phyloP scores from a whole-genome alignment of 495 filamentous ascomycete species.

The Aspergillus bridgeri region DNA sequence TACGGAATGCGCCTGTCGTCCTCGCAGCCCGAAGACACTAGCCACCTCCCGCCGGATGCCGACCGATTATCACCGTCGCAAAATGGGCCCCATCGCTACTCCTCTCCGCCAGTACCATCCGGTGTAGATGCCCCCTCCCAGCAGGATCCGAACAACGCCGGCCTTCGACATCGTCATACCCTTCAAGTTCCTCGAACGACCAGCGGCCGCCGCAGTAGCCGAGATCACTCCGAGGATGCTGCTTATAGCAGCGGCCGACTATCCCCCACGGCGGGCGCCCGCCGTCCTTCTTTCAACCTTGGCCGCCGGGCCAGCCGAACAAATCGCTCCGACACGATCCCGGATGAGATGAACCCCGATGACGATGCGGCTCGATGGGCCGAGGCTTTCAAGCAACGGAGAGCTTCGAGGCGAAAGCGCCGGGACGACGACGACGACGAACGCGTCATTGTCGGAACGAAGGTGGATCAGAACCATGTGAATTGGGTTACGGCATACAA shows the following conservation, averaged over 20 bases:
- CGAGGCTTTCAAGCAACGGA: slow-evolving; percentile 84
- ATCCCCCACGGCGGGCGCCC: slow-evolving; percentile 68
- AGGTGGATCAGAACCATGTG: slow-evolving; percentile 94
- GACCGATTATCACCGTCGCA: slow-evolving; percentile 37
- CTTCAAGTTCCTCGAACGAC: slow-evolving; percentile 71
- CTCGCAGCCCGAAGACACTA: slow-evolving; percentile 32
- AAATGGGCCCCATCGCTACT: slow-evolving; percentile 62
- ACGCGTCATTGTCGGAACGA: slow-evolving; percentile 90
- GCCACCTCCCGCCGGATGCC: slow-evolving; percentile 38
- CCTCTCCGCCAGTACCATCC: slow-evolving; percentile 66
- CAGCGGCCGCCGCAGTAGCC: slow-evolving; percentile 50
- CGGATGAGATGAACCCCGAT: slow-evolving; percentile 81
- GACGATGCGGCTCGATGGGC: slow-evolving; percentile 91
- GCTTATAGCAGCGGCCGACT: slow-evolving; percentile 72
- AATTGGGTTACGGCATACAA: slow-evolving; percentile 99
- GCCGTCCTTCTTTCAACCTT: slow-evolving; percentile 78
- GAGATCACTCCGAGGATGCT: slow-evolving; percentile 59
- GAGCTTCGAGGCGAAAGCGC: slow-evolving; percentile 74
- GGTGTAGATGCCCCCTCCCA: slow-evolving; percentile 36
- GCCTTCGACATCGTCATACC: slow-evolving; percentile 79
- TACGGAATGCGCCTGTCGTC: slow-evolving; percentile 32
- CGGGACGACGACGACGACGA: slow-evolving; percentile 93
- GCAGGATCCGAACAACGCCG: slow-evolving; percentile 30
- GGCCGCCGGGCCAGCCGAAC: slow-evolving; percentile 79
- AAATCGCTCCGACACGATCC: slow-evolving; percentile 73